phyloP scores from a whole-genome alignment of 2,329 filamentous ascomycete genomes.

The Fusarium decemcellulare region DNA sequence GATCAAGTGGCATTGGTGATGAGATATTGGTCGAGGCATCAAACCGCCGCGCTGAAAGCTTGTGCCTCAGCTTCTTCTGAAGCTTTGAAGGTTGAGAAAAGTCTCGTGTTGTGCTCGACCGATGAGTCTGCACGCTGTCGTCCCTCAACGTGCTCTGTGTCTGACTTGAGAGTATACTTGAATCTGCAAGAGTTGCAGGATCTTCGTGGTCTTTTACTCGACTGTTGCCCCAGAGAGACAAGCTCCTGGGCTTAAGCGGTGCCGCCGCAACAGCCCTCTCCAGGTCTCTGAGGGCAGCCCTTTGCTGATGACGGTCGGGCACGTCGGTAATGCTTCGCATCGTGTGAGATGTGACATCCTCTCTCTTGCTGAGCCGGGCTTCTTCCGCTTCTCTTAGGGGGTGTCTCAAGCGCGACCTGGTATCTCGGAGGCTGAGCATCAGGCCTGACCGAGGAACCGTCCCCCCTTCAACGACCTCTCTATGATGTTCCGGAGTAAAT shows the following conservation, averaged over 20 bases:
- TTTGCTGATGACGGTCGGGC: constrained; percentile 14
- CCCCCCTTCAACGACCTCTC: background rate
- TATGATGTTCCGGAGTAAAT: constrained; percentile 38
- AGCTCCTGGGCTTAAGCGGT: constrained; percentile 20
- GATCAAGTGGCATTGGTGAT: constrained; percentile 4
- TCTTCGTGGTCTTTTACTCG: background rate
- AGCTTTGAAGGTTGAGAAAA: constrained; percentile 19
- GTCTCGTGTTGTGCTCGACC: constrained; percentile 19
- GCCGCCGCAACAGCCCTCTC: constrained; percentile 26
- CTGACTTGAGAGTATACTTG: background rate
- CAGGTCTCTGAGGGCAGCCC: constrained; percentile 12
- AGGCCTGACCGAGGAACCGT: constrained; percentile 24
- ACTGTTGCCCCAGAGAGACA: constrained; percentile 1
- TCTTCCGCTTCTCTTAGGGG: constrained; percentile 5
- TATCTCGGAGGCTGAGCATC: constrained; percentile 33
- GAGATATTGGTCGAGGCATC: constrained; percentile 16
- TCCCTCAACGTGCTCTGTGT: background rate
- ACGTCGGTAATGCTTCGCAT: constrained; percentile 12
- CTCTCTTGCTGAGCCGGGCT: background rate
- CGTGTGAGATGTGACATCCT: constrained; percentile 8
- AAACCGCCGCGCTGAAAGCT: constrained; percentile 23
- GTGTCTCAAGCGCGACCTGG: constrained; percentile 25
- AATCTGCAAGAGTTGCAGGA: background rate
- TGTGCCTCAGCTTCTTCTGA: constrained; percentile 13
- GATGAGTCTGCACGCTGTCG: constrained; percentile 6